A percentile compares a stretch with the other conserved stretches of the same genome.
phyloP scores from a whole-genome alignment of 2,329 filamentous ascomycete species.

The Fusarium dimerum region DNA sequence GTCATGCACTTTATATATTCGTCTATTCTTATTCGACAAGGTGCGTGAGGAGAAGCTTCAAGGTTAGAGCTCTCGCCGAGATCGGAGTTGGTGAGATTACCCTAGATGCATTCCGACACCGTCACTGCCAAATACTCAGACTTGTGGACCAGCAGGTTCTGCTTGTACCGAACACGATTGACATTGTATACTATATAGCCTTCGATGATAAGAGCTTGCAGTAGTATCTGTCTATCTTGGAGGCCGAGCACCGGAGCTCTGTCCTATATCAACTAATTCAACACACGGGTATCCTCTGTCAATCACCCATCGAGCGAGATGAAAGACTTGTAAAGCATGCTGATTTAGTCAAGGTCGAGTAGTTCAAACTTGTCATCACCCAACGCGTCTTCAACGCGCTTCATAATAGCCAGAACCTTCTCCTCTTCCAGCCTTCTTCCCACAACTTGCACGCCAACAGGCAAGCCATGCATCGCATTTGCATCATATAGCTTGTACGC shows the following conservation, averaged over 20 bases:
- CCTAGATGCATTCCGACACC: slow-evolving; percentile 5
- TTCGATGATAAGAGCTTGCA: no score
- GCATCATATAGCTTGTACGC: slow-evolving; percentile 88
- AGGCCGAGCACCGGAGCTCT: not conserved
- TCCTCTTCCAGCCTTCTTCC: slow-evolving; percentile 81
- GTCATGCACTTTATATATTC: slow-evolving; percentile 17
- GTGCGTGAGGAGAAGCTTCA: slow-evolving; percentile 16
- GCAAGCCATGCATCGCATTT: slow-evolving; percentile 79
- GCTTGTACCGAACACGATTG: not conserved
- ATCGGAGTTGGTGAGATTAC: slow-evolving; percentile 21
- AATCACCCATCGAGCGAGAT: no score
- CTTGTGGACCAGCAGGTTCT: slow-evolving; percentile 13
- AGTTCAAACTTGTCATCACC: slow-evolving; percentile 56
- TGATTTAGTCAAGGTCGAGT: slow-evolving; percentile 47
- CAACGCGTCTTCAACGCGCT: slow-evolving; percentile 73
- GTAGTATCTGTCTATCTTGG: not conserved
- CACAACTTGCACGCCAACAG: slow-evolving; percentile 83
- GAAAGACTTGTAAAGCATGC: no score
- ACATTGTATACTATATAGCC: not conserved
- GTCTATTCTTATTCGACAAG: slow-evolving; percentile 1
- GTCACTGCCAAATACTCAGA: slow-evolving; percentile 10
- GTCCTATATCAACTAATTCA: not conserved
- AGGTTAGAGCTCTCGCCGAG: slow-evolving; percentile 15
- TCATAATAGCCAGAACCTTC: slow-evolving; percentile 82
- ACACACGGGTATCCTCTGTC: not conserved